Evolutionary conservation across 805 yeast species (phyloP), one percentile per base, ranked within the genome.

Genomic region (Myxozyma vanderwaltii): DNA sequence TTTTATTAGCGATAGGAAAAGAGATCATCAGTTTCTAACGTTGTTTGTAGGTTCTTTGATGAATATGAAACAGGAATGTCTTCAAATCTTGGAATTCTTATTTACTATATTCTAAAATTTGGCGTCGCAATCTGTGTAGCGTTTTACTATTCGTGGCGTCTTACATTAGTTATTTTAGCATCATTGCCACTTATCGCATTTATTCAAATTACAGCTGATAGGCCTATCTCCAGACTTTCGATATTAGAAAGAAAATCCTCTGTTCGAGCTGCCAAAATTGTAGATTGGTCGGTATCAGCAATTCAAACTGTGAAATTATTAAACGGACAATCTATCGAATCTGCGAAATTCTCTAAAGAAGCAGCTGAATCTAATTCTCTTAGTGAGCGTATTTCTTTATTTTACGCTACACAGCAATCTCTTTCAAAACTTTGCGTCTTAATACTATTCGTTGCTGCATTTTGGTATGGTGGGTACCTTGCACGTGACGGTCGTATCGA

Each of bases 381-480:
- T n/a, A 53, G 48, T 21, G 51, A 51, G 40, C 46, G 57, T 10
- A 39, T 58, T 19, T 31, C 63, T 6, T 19, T 39, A 13, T 79
- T 77, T 15, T 73, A 82, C 4, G 75, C 85, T 12, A 68, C 81
- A 0, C 91, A 89, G 68, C 71, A 80, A 23, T 86, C 88, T 0
- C 44, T 81, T 0, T 72, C 86, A 51, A 81, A 86, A 66, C 73
- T 81, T 24, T 65, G 91, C 3, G 79, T 86, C 0, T 75, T 89
- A 39, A 70, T 84, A 69, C 85, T 91, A 84, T 91, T 92, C 76
- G 88, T 91, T 2, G 96, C 89, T 72, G 95, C 92, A 0, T 88
- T 94, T 67, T 91, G 96, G 89, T 92, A 86, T 74, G 99, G 98
- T 1, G 81, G 86, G 29, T 78, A 77, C 46, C 79, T 88, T 76